Evolutionary conservation across 176 grass and related monocot species (phyloP).

Genomic region (Phoenix roebelenii): DNA sequence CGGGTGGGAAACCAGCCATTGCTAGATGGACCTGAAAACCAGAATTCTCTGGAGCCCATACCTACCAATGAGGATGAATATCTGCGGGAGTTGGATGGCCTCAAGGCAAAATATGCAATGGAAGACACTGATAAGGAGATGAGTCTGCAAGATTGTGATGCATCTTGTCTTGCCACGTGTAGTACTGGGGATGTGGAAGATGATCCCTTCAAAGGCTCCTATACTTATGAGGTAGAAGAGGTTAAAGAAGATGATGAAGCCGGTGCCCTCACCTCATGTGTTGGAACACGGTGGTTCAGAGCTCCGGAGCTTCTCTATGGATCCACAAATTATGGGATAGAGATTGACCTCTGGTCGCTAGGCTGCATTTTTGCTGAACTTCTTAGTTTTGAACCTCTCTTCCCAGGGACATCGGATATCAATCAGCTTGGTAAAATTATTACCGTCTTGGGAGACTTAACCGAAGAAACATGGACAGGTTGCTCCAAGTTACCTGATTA

Average conservation of each 20-base stretch:
- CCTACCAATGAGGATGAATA: constrained; percentile 58
- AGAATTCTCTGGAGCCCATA: constrained; percentile 22
- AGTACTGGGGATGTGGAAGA: constrained; percentile 71
- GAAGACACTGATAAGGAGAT: constrained; percentile 62
- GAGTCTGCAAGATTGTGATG: constrained; percentile 64
- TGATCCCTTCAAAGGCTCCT: constrained; percentile 55
- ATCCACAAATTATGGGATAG: constrained; percentile 66
- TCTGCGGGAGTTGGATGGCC: constrained; percentile 58
- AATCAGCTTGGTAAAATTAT: constrained; percentile 91
- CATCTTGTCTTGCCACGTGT: constrained; percentile 79
- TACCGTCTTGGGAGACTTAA: constrained; percentile 56
- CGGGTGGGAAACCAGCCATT: constrained; percentile 14
- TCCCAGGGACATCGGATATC: constrained; percentile 80
- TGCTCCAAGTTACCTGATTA: constrained; percentile 81
- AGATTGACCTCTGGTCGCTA: constrained; percentile 86
- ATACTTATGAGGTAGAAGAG: constrained; percentile 53
- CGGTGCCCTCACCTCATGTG: constrained; percentile 66
- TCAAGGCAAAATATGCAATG: constrained; percentile 36
- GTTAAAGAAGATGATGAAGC: constrained; percentile 31
- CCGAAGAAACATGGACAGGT: constrained; percentile 58
- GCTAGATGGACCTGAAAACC: constrained; percentile 24
- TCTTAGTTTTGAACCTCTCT: constrained; percentile 49
- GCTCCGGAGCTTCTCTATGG: constrained; percentile 90
- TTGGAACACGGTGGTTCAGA: constrained; percentile 86
- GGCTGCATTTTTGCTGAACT: constrained; percentile 88